Conservation (phyloP, 1,284 basidiomycete genomes). For the Sporisorium sorghi region DNA sequence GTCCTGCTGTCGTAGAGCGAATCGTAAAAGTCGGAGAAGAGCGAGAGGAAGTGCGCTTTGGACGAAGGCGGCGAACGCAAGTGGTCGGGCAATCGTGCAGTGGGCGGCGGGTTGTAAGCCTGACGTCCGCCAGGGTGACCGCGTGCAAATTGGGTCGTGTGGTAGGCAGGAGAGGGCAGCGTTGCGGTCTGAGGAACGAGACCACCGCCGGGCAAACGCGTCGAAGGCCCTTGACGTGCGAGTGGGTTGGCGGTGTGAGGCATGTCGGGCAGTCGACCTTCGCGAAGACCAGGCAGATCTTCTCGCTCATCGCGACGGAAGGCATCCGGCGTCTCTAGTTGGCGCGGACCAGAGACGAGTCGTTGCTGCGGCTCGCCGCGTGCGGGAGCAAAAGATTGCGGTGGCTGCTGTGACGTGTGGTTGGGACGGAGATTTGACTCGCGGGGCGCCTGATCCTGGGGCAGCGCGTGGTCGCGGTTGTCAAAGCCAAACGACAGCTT, state of each 20-base stretch:
- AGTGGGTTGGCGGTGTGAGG: slow-evolving; percentile 46
- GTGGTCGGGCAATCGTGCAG: slow-evolving; percentile 51
- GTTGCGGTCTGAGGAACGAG: slow-evolving; percentile 61
- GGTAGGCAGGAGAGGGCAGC: slow-evolving; percentile 65
- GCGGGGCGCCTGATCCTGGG: slow-evolving; percentile 33
- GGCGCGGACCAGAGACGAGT: slow-evolving; percentile 31
- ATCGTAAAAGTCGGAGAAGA: slow-evolving; percentile 68
- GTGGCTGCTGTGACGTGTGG: slow-evolving; percentile 14
- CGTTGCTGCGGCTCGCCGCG: slow-evolving; percentile 40
- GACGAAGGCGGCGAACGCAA: slow-evolving; percentile 57
- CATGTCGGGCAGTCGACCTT: slow-evolving; percentile 42
- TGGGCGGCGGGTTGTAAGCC: slow-evolving; percentile 31
- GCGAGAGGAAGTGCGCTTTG: slow-evolving; percentile 63
- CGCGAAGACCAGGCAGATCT: slow-evolving; percentile 32
- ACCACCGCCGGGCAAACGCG: slow-evolving; percentile 39
- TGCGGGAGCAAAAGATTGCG: slow-evolving; percentile 12
- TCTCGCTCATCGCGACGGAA: slow-evolving; percentile 41
- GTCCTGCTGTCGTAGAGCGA: slow-evolving; percentile 65
- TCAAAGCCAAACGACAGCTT: slow-evolving; percentile 58
- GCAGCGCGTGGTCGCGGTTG: slow-evolving; percentile 31
- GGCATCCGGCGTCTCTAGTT: slow-evolving; percentile 12
- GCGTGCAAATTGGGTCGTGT: slow-evolving; percentile 56
- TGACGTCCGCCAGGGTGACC: slow-evolving; percentile 28
- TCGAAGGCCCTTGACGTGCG: slow-evolving; percentile 33
- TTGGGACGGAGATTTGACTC: slow-evolving; percentile 18